Conservation (phyloP, 2,329 filamentous ascomycete species). For the Aquanectria penicillioides region DNA sequence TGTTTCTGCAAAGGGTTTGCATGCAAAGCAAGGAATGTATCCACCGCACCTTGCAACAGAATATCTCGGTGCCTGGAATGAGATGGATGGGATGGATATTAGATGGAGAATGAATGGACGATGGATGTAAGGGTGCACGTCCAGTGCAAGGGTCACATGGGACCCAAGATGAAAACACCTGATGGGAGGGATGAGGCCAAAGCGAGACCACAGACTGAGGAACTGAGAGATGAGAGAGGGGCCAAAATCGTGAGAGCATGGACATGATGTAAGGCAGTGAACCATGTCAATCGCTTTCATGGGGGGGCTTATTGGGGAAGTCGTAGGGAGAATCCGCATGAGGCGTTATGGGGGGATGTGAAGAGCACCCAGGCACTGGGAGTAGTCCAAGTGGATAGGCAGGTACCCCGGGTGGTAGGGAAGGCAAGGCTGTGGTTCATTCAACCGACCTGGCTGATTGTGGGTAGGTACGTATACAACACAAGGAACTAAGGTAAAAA, state of each 20-base stretch:
- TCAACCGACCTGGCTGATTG: too few relatives aligned
- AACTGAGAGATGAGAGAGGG: slow-evolving; percentile 21
- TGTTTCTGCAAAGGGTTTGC: neutral
- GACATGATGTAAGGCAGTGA: neutral
- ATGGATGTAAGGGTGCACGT: slow-evolving; percentile 8
- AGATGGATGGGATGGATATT: slow-evolving; percentile 1
- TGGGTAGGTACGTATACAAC: slow-evolving; percentile 2
- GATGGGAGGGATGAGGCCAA: too few relatives aligned
- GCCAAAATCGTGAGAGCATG: slow-evolving; percentile 11
- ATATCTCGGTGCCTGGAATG: slow-evolving; percentile 19
- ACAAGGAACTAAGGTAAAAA: slow-evolving; percentile 10
- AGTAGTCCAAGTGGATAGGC: slow-evolving; percentile 10
- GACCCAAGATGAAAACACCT: slow-evolving; percentile 5
- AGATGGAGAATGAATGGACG: neutral
- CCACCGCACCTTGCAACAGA: slow-evolving; percentile 6
- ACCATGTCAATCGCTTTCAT: slow-evolving; percentile 6
- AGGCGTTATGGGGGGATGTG: neutral
- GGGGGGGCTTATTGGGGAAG: neutral
- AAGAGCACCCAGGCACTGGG: slow-evolving; percentile 4
- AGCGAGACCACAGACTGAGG: neutral
- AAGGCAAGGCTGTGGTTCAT: neutral
- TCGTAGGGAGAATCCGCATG: slow-evolving; percentile 5
- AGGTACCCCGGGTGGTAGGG: neutral
- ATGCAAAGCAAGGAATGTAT: neutral
- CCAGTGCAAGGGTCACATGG: neutral